Conservation (phyloP, 495 filamentous ascomycete species). For the Haplographium delicatum region DNA sequence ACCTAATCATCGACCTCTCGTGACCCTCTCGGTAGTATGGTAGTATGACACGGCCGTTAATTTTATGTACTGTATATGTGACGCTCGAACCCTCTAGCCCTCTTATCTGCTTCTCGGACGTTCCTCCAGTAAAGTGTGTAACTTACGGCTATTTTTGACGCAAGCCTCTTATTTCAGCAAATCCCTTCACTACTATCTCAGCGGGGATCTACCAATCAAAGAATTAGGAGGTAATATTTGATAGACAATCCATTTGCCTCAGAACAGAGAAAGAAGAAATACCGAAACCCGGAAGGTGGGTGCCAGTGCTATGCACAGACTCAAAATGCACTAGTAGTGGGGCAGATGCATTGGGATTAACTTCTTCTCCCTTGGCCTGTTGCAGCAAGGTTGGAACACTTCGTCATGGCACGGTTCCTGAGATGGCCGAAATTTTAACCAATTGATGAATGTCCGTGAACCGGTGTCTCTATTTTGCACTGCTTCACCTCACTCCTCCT, state of each 20-base stretch:
- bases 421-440: slow-evolving; percentile 4
- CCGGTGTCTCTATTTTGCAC: background rate
- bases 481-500: background rate
- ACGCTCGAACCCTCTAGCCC: too few relatives aligned
- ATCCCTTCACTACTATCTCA: too few relatives aligned
- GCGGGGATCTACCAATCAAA: too few relatives aligned
- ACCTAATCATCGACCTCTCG: slow-evolving; percentile 10
- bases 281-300: background rate
- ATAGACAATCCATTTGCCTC: too few relatives aligned
- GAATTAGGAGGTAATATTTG: too few relatives aligned
- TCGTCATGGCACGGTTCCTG: slow-evolving; percentile 19
- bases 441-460: background rate
- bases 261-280: background rate
- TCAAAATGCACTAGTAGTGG: slow-evolving; percentile 23
- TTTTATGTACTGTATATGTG: background rate
- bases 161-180: too few relatives aligned
- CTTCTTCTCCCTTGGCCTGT: slow-evolving; percentile 9
- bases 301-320: background rate
- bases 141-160: too few relatives aligned
- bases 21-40: too few relatives aligned
- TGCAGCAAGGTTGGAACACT: slow-evolving; percentile 13
- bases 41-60: too few relatives aligned
- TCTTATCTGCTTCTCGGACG: too few relatives aligned
- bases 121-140: too few relatives aligned
- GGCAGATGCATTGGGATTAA: slow-evolving; percentile 8